Evolutionary conservation across 139 green algal genomes (phyloP), one percentile per base, ranked within the genome.

Genomic region (Eudorina sp.): DNA sequence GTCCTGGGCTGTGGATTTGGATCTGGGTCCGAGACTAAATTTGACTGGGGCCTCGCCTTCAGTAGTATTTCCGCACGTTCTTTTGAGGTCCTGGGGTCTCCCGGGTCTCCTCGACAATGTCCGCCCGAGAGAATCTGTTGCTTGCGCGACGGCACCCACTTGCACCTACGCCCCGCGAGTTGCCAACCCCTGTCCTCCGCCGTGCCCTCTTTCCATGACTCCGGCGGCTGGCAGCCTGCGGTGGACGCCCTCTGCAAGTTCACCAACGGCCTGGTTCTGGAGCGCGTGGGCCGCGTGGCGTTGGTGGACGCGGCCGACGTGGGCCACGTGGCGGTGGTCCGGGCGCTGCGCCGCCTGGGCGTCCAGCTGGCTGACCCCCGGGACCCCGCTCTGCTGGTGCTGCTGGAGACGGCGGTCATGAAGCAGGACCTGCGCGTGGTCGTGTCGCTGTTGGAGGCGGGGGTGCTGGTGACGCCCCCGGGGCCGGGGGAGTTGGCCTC

Each of bases 381-480:
- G 41, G 80, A 86, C 58, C 29, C 14, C 0, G 43, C 1, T 11
- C 80, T 86, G 9, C 7, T 62, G 11, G 14, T 25, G 23, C 38
- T 40, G 0, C 4, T 64, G 80, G 60, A 43, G 13, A 23, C 14
- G 13, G 80, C 80, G 14, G 80, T 86, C 41, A 2, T 13, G 11
- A 16, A 3, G 21, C 60, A 6, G 3, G 60, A 86, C 41, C 25
- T 62, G 1, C 41, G 29, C 1, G n/a, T 27, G 43, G 60, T 76
- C 14, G 80, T 60, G 43, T 60, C 80, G 80, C 41, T 86, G 60
- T 41, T 86, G 29, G 80, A 41, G 29, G 80, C 80, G 60, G 80
- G 80, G 7, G 80, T 76, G n/a, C n/a, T n/a, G n/a, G n/a, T 11
- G 80, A 64, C 16, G 41, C 21, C 41, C 40, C 51, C n/a, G 60